These are phyloP conservation scores for Pleurotus tuber-regium DNA, from an alignment of 768 basidiomycete species.

Conservation along the genomic window DNA sequence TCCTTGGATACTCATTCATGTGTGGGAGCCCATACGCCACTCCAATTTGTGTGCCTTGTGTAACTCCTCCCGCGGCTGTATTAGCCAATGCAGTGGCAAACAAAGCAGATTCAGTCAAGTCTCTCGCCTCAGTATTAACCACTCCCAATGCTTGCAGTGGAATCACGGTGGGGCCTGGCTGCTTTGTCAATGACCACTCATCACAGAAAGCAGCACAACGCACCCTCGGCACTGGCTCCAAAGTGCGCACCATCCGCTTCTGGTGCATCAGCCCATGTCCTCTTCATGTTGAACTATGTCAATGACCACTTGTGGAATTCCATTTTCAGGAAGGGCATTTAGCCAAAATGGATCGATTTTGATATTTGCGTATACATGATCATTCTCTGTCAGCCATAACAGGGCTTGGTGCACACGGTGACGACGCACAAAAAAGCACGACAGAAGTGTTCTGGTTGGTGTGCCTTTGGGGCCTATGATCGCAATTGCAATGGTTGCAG, in stretches of 20 bases:
- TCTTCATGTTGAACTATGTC: slow-evolving; percentile 14
- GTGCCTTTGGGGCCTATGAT: slow-evolving; percentile 24
- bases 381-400: slow-evolving; percentile 29
- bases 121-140: slow-evolving; percentile 17
- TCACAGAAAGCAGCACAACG: no score
- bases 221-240: slow-evolving; percentile 5
- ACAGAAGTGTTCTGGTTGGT: slow-evolving; percentile 17
- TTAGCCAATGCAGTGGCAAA: slow-evolving; percentile 15
- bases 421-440: slow-evolving; percentile 22
- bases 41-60: background rate
- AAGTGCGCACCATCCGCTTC: slow-evolving; percentile 30
- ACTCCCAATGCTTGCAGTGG: slow-evolving; percentile 23
- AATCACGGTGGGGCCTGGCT: slow-evolving; percentile 15
- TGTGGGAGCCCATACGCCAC: slow-evolving; percentile 15
- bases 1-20: slow-evolving; percentile 28
- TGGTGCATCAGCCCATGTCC: slow-evolving; percentile 14
- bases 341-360: slow-evolving; percentile 19
- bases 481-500: slow-evolving; percentile 26
- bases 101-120: slow-evolving; percentile 17
- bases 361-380: slow-evolving; percentile 23
- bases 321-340: slow-evolving; percentile 25
- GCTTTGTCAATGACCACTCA: background rate
- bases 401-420: slow-evolving; percentile 22
- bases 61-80: background rate
- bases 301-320: slow-evolving; percentile 27